Conservation (phyloP, 1,139 yeast species). For the Arxiozyma heterogenica region DNA sequence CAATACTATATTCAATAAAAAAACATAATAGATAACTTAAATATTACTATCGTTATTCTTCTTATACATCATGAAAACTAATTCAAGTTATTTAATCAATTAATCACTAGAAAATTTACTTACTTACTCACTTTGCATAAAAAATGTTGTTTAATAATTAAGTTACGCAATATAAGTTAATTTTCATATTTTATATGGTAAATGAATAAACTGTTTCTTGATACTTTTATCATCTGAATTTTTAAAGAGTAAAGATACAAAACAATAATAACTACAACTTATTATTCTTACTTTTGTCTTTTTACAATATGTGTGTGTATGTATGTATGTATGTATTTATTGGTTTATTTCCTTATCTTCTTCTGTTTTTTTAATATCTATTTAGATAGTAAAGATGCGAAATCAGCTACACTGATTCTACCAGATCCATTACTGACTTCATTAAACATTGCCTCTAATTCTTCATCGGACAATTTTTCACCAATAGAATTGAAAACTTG, state of each 20-base stretch:
- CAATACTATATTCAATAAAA: not conserved
- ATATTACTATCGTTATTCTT: too few species aligned
- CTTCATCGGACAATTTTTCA: slow-evolving; percentile 89
- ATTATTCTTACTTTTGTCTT: too few species aligned
- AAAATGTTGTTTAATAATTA: too few species aligned
- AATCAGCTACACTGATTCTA: slow-evolving; percentile 91
- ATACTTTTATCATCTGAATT: too few species aligned
- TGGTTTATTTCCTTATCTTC: not conserved
- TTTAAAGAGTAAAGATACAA: not conserved
- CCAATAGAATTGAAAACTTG: slow-evolving; percentile 96
- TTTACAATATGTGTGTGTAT: too few species aligned
- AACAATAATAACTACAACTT: not conserved
- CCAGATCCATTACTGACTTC: slow-evolving; percentile 97
- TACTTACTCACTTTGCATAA: not conserved
- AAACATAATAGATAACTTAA: not conserved
- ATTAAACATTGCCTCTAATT: slow-evolving; percentile 91
- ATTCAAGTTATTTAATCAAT: too few species aligned
- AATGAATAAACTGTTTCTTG: not conserved
- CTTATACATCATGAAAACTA: not conserved
- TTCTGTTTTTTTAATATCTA: slow-evolving; percentile 13
- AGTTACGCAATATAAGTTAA: too few species aligned
- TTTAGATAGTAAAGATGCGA: slow-evolving; percentile 63
- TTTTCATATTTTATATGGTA: too few species aligned
- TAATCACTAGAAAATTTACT: not conserved
- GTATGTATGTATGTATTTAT: too few species aligned